phyloP scores from a whole-genome alignment of 345 rosid genomes.

The Populus simonii region DNA sequence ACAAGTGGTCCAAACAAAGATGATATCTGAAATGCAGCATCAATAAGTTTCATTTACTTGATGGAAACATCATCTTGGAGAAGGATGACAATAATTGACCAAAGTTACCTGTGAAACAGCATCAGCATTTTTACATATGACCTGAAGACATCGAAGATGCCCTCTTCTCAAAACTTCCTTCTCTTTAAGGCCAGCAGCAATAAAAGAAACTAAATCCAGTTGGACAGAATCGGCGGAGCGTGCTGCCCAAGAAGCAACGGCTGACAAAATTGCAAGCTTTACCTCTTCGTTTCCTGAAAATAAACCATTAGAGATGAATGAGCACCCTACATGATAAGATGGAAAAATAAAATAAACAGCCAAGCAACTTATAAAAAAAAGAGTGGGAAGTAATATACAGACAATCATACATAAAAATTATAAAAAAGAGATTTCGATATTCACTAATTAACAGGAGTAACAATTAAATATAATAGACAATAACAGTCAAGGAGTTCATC shows the following conservation, averaged over 20 bases:
- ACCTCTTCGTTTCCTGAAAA: slow-evolving; percentile 88
- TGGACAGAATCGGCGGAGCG: slow-evolving; percentile 64
- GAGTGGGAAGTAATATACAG: background rate
- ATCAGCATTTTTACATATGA: slow-evolving; percentile 66
- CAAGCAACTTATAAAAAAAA: background rate
- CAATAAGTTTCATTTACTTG: slow-evolving; percentile 8
- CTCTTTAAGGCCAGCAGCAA: slow-evolving; percentile 87
- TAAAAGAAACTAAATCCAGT: slow-evolving; percentile 62
- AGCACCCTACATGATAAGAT: background rate
- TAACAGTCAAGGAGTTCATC: background rate
- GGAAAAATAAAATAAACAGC: background rate
- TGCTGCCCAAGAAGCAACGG: slow-evolving; percentile 71
- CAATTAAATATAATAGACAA: background rate
- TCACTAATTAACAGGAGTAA: slow-evolving; percentile 8
- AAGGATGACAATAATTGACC: background rate
- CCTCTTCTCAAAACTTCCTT: slow-evolving; percentile 86
- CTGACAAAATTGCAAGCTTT: slow-evolving; percentile 69
- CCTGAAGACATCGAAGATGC: slow-evolving; percentile 73
- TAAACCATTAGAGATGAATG: background rate
- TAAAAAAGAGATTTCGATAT: too few relatives aligned
- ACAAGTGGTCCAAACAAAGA: slow-evolving; percentile 73
- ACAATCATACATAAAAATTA: background rate
- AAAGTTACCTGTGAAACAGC: slow-evolving; percentile 55
- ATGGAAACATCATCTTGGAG: slow-evolving; percentile 9
- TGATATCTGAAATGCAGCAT: slow-evolving; percentile 56